Conservation (phyloP, 192 early-diverging fungal genomes). For the Linnemannia hyalina region DNA sequence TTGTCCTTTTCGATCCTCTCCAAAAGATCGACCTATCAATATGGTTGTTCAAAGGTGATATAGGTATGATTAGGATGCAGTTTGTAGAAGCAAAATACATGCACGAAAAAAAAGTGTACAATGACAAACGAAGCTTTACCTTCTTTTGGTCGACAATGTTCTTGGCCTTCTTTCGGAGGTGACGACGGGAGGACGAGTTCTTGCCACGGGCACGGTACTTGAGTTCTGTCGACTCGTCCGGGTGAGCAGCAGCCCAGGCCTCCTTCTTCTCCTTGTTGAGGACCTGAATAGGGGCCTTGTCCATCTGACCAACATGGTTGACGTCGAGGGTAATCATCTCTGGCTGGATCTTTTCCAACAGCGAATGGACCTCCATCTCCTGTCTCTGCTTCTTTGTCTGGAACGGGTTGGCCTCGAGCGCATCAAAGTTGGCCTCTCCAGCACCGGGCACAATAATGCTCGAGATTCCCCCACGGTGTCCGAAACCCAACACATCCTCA, state of each 20-base stretch:
- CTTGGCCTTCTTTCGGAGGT: conserved; percentile 81
- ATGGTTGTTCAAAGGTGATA: neutral
- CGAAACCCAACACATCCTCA: conserved; percentile 94
- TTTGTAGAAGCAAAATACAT: neutral
- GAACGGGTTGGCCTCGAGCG: conserved; percentile 91
- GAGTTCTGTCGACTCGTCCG: conserved; percentile 64
- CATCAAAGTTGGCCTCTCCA: conserved; percentile 99
- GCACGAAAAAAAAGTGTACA: neutral
- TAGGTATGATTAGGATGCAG: neutral
- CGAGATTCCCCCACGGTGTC: conserved; percentile 82
- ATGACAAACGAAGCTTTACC: conserved; percentile 44
- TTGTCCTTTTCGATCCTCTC: conserved; percentile 69
- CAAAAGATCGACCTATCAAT: conserved; percentile 57
- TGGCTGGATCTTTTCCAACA: conserved; percentile 95
- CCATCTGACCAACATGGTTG: conserved; percentile 82
- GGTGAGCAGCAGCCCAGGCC: conserved; percentile 67
- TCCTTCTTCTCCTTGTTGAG: conserved; percentile 68
- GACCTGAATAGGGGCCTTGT: conserved; percentile 73
- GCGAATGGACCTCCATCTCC: conserved; percentile 86
- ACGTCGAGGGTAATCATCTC: conserved; percentile 94
- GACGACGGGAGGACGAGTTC: conserved; percentile 82
- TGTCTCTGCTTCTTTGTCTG: conserved; percentile 90
- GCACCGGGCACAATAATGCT: conserved; percentile 89
- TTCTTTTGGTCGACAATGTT: conserved; percentile 86
- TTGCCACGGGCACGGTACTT: conserved; percentile 76